These are phyloP conservation scores for Rhodosporidiobolus sp. DNA, from an alignment of 768 basidiomycete species.

Conservation along the genomic window DNA sequence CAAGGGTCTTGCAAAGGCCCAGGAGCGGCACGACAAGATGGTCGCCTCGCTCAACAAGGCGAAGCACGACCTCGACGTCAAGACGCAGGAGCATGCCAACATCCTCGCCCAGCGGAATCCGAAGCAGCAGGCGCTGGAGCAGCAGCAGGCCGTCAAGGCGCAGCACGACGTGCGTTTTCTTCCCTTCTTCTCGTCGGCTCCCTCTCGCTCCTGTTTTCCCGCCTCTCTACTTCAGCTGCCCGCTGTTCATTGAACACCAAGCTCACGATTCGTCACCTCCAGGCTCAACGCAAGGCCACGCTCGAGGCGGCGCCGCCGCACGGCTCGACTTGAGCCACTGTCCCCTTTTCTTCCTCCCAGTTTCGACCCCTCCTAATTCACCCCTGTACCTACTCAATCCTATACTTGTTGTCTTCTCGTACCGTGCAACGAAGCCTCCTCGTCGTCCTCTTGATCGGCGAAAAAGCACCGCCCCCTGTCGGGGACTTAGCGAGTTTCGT, in stretches of 20 bases:
- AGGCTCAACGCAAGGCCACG: neutral
- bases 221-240: neutral
- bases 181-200: neutral
- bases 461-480: no score
- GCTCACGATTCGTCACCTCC: neutral
- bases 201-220: neutral
- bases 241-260: neutral
- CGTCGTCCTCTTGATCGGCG: no score
- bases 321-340: no score
- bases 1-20: constrained; percentile 1
- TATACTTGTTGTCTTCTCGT: no score
- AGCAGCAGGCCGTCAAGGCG: constrained; percentile 10
- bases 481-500: no score
- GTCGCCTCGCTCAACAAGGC: constrained; percentile 27
- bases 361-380: no score
- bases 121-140: constrained; percentile 6
- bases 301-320: neutral
- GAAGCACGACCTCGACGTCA: constrained; percentile 16
- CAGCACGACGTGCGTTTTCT: constrained; percentile 25
- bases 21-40: constrained; percentile 31
- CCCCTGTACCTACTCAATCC: neutral
- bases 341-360: neutral
- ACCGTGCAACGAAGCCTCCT: no score
- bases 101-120: constrained; percentile 8
- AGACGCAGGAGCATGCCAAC: constrained; percentile 12